Conservation (phyloP, 2,329 filamentous ascomycete species). For the Tolypocladium guangdongense region DNA sequence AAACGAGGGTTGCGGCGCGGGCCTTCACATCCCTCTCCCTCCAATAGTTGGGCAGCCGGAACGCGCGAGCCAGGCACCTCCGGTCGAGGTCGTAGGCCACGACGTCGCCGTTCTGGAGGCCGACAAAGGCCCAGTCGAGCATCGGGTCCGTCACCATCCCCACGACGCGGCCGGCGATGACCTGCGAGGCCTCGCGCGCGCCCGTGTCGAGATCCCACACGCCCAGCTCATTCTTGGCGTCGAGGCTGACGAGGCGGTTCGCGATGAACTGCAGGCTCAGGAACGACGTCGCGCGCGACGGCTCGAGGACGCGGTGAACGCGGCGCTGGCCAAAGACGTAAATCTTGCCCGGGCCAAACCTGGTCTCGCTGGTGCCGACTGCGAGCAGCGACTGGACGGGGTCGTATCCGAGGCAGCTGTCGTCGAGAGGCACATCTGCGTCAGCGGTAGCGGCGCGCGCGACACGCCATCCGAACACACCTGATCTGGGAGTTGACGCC, state of each 20-base stretch:
- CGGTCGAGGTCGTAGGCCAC: conserved; percentile 90
- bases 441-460: conserved; percentile 1
- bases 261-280: conserved; percentile 73
- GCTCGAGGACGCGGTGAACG: conserved; percentile 63
- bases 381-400: conserved; percentile 89
- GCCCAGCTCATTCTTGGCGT: conserved; percentile 74
- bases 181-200: conserved; percentile 54
- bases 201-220: conserved; percentile 72
- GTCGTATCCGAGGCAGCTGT: conserved; percentile 74
- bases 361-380: conserved; percentile 78
- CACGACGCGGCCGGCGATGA: conserved; percentile 66
- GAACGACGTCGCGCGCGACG: conserved; percentile 64
- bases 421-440: conserved; percentile 14
- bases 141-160: conserved; percentile 74
- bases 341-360: conserved; percentile 77
- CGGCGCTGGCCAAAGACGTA: conserved; percentile 79
- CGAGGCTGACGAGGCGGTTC: conserved; percentile 74
- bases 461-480: conserved; percentile 22
- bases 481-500: conserved; percentile 70
- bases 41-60: conserved; percentile 85
- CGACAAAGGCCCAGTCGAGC: conserved; percentile 87
- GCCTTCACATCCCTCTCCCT: conserved; percentile 57
- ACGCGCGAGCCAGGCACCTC: conserved; percentile 55
- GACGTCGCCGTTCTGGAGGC: conserved; percentile 71
- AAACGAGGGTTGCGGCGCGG: conserved; percentile 52